phyloP scores from a whole-genome alignment of 371 early-diverging fungal species.

The Apophysomyces sp. region DNA sequence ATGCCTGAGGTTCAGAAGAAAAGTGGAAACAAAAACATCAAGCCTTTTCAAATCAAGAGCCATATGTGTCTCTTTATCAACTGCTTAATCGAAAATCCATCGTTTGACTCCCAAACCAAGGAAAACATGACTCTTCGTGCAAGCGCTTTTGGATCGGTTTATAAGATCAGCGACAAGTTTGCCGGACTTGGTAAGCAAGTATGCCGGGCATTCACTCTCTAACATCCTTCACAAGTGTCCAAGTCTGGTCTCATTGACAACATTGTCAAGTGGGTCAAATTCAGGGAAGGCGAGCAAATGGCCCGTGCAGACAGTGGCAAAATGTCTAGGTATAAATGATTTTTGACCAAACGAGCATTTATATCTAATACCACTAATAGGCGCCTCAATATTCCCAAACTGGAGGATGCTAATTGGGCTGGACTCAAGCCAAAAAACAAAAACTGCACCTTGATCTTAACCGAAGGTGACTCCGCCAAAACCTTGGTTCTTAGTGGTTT shows the following conservation, averaged over 20 bases:
- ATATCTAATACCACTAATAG: constrained; percentile 20
- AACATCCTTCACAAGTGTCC: constrained; percentile 36
- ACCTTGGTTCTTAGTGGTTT: constrained; percentile 95
- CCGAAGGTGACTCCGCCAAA: constrained; percentile 99
- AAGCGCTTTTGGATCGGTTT: constrained; percentile 90
- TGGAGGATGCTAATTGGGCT: constrained; percentile 98
- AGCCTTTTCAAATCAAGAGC: constrained; percentile 89
- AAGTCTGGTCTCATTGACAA: constrained; percentile 89
- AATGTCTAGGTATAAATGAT: constrained; percentile 35
- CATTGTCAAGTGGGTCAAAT: constrained; percentile 76
- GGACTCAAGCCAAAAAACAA: constrained; percentile 75
- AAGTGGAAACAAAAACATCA: constrained; percentile 75
- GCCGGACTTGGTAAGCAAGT: constrained; percentile 62
- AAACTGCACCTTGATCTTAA: constrained; percentile 97
- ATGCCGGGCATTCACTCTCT: neutral
- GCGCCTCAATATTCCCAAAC: constrained; percentile 90
- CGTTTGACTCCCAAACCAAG: constrained; percentile 99
- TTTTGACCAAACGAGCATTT: neutral
- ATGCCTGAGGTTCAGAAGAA: constrained; percentile 80
- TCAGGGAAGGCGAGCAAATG: constrained; percentile 85
- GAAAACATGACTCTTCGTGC: constrained; percentile 93
- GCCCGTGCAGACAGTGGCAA: constrained; percentile 94
- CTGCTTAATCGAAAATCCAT: constrained; percentile 96
- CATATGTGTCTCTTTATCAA: constrained; percentile 98
- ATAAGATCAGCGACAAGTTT: constrained; percentile 81